Conservation (phyloP, 2,329 filamentous ascomycete genomes). For the Fusarium sp. region DNA sequence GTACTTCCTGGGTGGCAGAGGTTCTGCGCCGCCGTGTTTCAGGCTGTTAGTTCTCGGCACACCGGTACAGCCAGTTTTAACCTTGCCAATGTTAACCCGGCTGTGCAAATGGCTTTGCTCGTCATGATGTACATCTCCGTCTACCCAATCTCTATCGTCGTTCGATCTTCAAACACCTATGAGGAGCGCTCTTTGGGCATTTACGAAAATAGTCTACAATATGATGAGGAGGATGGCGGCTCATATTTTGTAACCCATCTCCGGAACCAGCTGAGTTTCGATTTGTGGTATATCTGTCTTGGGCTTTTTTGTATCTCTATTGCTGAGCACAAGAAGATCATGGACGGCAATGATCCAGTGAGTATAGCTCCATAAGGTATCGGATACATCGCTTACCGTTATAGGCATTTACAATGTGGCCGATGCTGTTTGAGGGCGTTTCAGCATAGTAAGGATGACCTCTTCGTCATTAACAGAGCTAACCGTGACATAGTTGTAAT, state of each 20-base stretch:
- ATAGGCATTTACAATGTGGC: constrained; percentile 48
- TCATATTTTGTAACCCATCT: constrained; percentile 51
- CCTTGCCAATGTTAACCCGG: constrained; percentile 62
- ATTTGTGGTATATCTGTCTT: constrained; percentile 57
- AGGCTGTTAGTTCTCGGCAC: constrained; percentile 63
- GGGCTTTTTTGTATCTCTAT: constrained; percentile 53
- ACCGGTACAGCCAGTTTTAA: constrained; percentile 63
- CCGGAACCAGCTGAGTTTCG: constrained; percentile 55
- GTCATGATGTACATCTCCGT: constrained; percentile 76
- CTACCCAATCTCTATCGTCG: constrained; percentile 70
- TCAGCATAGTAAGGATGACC: constrained; percentile 48
- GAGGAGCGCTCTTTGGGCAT: constrained; percentile 71
- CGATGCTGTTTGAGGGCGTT: constrained; percentile 51
- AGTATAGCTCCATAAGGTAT: not conserved
- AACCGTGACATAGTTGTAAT: constrained; percentile 46
- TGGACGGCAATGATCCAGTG: constrained; percentile 44
- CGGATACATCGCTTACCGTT: not conserved
- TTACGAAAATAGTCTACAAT: constrained; percentile 54
- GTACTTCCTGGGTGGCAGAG: constrained; percentile 58
- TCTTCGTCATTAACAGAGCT: not conserved
- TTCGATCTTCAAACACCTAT: constrained; percentile 70
- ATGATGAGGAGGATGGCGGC: constrained; percentile 45
- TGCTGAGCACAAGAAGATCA: constrained; percentile 44
- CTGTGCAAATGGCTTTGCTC: constrained; percentile 68
- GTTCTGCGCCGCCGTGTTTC: constrained; percentile 68